Conservation (phyloP, 768 basidiomycete species). For the Boletus barrowsii region DNA sequence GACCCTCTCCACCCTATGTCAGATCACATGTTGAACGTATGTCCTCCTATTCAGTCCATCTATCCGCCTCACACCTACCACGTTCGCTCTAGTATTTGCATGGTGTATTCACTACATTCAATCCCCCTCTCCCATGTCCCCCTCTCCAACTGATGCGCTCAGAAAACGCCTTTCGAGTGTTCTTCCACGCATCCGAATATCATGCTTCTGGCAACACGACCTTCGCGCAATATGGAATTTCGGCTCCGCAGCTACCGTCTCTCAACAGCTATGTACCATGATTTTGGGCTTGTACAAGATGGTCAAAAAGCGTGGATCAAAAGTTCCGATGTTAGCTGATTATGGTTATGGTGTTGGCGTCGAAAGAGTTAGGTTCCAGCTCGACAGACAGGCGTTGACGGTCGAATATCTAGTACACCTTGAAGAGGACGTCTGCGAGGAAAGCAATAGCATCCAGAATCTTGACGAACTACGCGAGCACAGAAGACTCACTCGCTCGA, state of each 20-base stretch:
- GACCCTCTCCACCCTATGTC: constrained; percentile 90
- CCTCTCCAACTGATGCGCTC: constrained; percentile 36
- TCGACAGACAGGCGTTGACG: constrained; percentile 77
- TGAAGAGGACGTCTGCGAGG: constrained; percentile 42
- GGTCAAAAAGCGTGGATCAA: constrained; percentile 70
- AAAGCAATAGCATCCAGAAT: constrained; percentile 34
- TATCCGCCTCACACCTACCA: constrained; percentile 1
- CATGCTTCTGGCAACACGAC: constrained; percentile 96
- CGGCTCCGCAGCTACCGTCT: constrained; percentile 57
- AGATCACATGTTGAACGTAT: constrained; percentile 78
- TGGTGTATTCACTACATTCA: constrained; percentile 86
- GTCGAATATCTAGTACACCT: constrained; percentile 83
- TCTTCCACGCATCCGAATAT: constrained; percentile 61
- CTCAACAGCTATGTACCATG: constrained; percentile 86
- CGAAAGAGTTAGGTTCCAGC: constrained; percentile 74
- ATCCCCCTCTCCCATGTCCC: constrained; percentile 33
- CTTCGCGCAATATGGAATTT: constrained; percentile 84
- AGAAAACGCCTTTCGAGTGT: constrained; percentile 24
- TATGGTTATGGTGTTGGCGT: constrained; percentile 83
- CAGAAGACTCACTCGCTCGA: constrained; percentile 65
- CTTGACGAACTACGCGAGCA: constrained; percentile 72
- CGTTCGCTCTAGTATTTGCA: constrained; percentile 62
- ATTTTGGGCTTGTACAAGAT: constrained; percentile 76
- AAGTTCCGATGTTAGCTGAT: constrained; percentile 70
- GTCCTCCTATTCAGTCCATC: constrained; percentile 25